Percentiles rank a stretch among this genome's conserved stretches.
These are phyloP conservation scores for Macrolepiota albuminosa DNA, from an alignment of 768 basidiomycete species.

Conservation along the genomic window DNA sequence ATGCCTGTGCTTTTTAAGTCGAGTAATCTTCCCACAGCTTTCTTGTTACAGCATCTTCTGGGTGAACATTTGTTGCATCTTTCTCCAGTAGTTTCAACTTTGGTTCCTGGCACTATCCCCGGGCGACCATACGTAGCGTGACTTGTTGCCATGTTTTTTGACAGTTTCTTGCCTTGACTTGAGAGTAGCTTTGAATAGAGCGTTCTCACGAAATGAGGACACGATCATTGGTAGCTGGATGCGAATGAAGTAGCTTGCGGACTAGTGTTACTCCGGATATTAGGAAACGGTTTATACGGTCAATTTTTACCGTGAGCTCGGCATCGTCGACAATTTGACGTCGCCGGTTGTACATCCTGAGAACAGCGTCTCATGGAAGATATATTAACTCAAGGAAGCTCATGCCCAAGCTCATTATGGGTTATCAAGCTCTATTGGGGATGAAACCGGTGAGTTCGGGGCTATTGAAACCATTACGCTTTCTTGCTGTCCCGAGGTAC, in stretches of 20 bases:
- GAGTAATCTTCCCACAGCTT: not conserved
- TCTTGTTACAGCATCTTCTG: not conserved
- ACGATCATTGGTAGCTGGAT: too few relatives aligned
- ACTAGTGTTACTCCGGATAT: not conserved
- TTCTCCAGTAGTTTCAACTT: not conserved
- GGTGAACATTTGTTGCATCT: not conserved
- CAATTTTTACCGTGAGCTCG: not conserved
- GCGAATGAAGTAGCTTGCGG: not conserved
- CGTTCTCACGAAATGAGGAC: not conserved
- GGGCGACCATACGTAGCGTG: not conserved
- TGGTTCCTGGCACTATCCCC: not conserved
- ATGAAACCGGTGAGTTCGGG: not conserved
- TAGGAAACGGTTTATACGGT: not conserved
- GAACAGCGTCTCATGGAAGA: not conserved
- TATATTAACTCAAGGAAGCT: too few relatives aligned
- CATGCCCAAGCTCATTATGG: too few relatives aligned
- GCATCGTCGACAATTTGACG: not conserved
- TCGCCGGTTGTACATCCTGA: not conserved
- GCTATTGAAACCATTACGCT: not conserved
- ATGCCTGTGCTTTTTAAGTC: not conserved
- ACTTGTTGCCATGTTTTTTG: not conserved
- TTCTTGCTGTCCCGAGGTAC: too few relatives aligned
- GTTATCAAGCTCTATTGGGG: not conserved
- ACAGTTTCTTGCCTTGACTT: not conserved
- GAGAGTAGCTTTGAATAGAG: not conserved